These are phyloP conservation scores for Tulasnella calospora DNA, from an alignment of 768 basidiomycete species.

Conservation along the genomic window DNA sequence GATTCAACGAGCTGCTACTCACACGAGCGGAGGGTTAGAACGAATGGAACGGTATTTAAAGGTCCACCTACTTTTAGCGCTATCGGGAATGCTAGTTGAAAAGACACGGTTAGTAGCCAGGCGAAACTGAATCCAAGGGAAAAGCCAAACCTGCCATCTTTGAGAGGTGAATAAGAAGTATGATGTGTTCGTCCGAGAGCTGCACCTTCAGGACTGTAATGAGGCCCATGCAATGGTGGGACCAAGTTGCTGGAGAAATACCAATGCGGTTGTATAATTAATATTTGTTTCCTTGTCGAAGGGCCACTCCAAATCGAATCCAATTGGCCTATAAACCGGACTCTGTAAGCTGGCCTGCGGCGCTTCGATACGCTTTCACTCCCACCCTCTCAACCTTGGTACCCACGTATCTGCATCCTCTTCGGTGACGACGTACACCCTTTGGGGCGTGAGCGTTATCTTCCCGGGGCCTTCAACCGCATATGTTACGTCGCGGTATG, in stretches of 20 bases:
- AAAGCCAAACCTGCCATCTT: slow-evolving; percentile 38
- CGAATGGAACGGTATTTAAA: background rate
- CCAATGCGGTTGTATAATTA: background rate
- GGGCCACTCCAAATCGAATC: background rate
- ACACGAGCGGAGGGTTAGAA: background rate
- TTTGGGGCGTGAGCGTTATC: too few relatives aligned
- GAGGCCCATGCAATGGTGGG: background rate
- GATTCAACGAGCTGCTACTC: slow-evolving; percentile 45
- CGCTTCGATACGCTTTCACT: background rate
- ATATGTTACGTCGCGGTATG: too few relatives aligned
- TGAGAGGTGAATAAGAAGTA: slow-evolving; percentile 48
- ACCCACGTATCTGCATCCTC: too few relatives aligned
- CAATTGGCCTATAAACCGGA: background rate
- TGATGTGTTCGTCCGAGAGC: slow-evolving; percentile 42
- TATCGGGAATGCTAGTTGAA: background rate
- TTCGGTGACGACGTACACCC: too few relatives aligned
- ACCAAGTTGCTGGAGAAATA: background rate
- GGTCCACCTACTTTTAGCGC: background rate
- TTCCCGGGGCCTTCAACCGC: too few relatives aligned
- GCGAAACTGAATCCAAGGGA: background rate
- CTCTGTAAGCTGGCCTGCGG: background rate
- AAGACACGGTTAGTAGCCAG: background rate
- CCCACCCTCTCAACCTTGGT: background rate
- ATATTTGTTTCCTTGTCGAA: background rate
- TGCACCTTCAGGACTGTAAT: slow-evolving; percentile 38